These are phyloP conservation scores for Aspergillus pseudonomiae DNA, from an alignment of 2,329 filamentous ascomycete genomes.

Conservation along the genomic window DNA sequence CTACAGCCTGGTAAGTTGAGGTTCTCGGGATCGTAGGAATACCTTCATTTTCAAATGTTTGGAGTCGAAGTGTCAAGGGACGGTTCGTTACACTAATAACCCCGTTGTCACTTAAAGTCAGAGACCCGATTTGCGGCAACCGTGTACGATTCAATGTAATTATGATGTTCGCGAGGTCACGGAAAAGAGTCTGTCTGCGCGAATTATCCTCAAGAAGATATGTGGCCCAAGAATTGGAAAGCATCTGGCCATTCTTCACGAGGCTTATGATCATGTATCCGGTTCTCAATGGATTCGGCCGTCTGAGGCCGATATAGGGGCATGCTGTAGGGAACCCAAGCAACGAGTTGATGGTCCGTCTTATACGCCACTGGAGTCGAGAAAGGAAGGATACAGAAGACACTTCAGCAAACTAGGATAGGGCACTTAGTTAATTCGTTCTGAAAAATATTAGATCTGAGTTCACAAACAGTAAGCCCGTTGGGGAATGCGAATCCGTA, in stretches of 20 bases:
- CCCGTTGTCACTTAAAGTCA: constrained; percentile 31
- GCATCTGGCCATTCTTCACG: constrained; percentile 16
- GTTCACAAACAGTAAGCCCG: constrained; percentile 28
- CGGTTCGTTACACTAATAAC: constrained; percentile 26
- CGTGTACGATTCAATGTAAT: constrained; percentile 20
- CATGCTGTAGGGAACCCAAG: constrained; percentile 13
- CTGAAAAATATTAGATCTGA: background rate
- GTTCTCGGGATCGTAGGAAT: constrained; percentile 30
- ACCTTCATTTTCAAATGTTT: constrained; percentile 29
- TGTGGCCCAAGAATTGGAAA: constrained; percentile 16
- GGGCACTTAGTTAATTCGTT: constrained; percentile 1
- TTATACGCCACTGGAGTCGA: constrained; percentile 11
- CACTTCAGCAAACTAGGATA: constrained; percentile 10
- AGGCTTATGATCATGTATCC: constrained; percentile 20
- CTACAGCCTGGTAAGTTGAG: constrained; percentile 27
- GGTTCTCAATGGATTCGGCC: constrained; percentile 7
- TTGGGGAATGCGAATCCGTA: constrained; percentile 37
- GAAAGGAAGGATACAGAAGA: constrained; percentile 11
- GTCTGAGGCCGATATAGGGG: constrained; percentile 14
- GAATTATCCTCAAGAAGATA: constrained; percentile 12
- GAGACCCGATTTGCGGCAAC: constrained; percentile 38
- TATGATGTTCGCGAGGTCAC: constrained; percentile 17
- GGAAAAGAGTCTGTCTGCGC: constrained; percentile 16
- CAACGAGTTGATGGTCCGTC: constrained; percentile 11
- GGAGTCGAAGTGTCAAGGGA: constrained; percentile 28